These are phyloP conservation scores for Xerocomellus chrysenteron DNA, from an alignment of 768 basidiomycete genomes.

Conservation along the genomic window DNA sequence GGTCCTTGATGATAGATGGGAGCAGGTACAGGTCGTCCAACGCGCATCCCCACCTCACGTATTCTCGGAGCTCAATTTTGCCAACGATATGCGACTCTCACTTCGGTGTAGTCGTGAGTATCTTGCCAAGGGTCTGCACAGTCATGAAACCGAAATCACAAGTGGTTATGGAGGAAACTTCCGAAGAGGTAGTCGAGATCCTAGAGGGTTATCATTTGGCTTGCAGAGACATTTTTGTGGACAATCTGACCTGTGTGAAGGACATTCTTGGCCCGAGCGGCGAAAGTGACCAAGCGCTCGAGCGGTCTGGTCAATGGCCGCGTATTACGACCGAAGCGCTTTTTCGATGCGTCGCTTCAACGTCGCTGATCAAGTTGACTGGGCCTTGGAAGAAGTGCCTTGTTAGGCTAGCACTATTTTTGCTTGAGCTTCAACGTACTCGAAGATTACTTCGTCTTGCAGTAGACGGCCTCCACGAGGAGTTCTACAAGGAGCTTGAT, in stretches of 20 bases:
- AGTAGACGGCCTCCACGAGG: conserved; percentile 21
- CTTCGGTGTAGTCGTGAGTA: conserved; percentile 31
- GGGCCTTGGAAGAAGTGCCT: conserved; percentile 31
- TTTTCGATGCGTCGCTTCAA: conserved; percentile 28
- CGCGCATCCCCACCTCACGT: conserved; percentile 1
- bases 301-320: not conserved
- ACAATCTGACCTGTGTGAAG: not conserved
- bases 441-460: conserved; percentile 2
- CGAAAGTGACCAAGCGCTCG: conserved; percentile 12
- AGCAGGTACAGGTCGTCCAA: conserved; percentile 20
- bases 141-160: not conserved
- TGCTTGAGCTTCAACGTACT: conserved; percentile 34
- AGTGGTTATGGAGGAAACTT: not conserved
- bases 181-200: not conserved
- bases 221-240: not conserved
- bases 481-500: conserved; percentile 26
- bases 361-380: conserved; percentile 7
- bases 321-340: conserved; percentile 25
- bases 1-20: conserved; percentile 37
- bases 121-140: conserved; percentile 22
- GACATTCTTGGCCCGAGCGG: conserved; percentile 10
- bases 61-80: conserved; percentile 22
- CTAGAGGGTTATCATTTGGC: not conserved
- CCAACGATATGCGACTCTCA: conserved; percentile 33
- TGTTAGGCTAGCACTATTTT: conserved; percentile 21